Evolutionary conservation across 2,329 filamentous ascomycete genomes (phyloP).

Genomic region (Fusarium oxysporum): DNA sequence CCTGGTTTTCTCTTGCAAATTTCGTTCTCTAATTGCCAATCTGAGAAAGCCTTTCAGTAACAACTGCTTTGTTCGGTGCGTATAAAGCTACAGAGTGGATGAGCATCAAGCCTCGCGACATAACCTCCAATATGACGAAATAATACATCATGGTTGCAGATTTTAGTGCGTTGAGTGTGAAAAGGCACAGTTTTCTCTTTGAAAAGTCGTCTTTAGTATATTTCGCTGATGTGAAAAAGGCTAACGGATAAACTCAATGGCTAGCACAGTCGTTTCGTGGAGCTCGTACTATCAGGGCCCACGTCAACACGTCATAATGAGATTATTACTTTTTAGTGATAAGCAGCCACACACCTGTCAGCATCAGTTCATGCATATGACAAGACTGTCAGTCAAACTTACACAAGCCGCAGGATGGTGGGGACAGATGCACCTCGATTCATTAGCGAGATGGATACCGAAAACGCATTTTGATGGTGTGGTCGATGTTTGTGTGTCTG

Average conservation of each 20-base stretch:
- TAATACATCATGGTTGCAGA: too few species aligned
- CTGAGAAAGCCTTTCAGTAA: too few species aligned
- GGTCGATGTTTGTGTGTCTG: background rate
- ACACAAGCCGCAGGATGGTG: background rate
- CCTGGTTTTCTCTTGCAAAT: too few species aligned
- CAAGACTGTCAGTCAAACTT: background rate
- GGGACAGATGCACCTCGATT: background rate
- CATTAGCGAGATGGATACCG: background rate
- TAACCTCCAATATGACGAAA: too few species aligned
- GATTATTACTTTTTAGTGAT: background rate
- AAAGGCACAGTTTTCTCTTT: too few species aligned
- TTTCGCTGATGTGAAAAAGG: background rate
- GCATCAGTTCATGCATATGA: background rate
- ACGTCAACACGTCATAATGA: background rate
- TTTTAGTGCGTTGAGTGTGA: too few species aligned
- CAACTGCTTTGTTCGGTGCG: too few species aligned
- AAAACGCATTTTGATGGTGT: background rate
- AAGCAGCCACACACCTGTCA: background rate
- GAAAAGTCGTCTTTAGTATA: background rate
- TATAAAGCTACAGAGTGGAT: too few species aligned
- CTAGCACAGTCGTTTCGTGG: background rate
- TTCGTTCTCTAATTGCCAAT: too few species aligned
- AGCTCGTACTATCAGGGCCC: background rate
- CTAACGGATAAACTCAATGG: background rate
- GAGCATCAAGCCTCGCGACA: too few species aligned